Base-by-base conservation (phyloP, 2,329 filamentous ascomycete species). In the Alternaria consortialis region DNA sequence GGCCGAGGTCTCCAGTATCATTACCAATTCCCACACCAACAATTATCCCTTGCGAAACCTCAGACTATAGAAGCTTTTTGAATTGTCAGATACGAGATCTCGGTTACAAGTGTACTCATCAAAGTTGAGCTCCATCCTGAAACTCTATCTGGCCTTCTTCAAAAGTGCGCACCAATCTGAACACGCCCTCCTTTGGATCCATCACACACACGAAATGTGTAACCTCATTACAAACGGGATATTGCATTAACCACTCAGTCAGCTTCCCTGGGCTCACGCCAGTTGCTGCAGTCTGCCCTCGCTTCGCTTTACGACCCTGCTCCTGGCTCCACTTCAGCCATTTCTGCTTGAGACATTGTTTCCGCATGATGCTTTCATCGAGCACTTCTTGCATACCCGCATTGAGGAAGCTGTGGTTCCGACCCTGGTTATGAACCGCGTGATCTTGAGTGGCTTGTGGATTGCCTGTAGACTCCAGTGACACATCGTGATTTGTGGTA, bases 161-260 rank as follows among this genome's bases (percentile, higher is more conserved):
- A 42, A 60, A 73, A 12, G 60, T 37, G 39, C 59, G 64, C 12
- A 82, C 66, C 82, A 84, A 87, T 13, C 77, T 70, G 23, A 88
- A 75, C 12, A 76, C 74, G 0, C 86, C 85, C 13, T 71, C 72
- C 6, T 62, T 71, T 4, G 87, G 84, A 74, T 89, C 86, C 82
- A 90, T 83, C 29, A 89, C 75, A 20, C 82, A 81, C 4, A 83
- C 82, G 73, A 85, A 89, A 74, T 90, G 86, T 2, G 86, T 88
- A 36, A 78, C 80, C 56, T 87, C 84, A 67, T 88, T 89, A 15
- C 82, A 82, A 4, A 85, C 84, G 0, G 87, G 87, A 60, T 82
- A 85, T 13, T 76, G 76, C 23, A 77, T 76, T 8, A 87, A 75
- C 86, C 86, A 86, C 11, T 74, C 66, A 2, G 80, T 74, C 3